Evolutionary conservation across 495 filamentous ascomycete species (phyloP), one percentile per base, ranked within the genome.

Genomic region (Filosporella fistucella): DNA sequence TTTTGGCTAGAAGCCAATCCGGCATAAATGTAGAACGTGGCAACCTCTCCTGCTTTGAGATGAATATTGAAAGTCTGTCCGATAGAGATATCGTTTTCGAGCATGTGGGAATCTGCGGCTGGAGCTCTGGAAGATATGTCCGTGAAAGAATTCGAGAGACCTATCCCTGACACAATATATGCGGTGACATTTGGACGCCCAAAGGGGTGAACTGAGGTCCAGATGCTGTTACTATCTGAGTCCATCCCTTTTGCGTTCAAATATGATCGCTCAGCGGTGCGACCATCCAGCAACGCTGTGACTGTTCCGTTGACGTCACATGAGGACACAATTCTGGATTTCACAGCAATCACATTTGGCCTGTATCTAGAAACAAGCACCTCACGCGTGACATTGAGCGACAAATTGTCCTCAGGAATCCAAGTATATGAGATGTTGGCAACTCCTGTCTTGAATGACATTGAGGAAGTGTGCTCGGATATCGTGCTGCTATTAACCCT

Each of bases 351-450:
- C 3, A 71, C 56, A 47, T 71, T 71, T 13, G 68, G 52, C 20
- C 65, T 54, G 24, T 40, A 36, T 18, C 60, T 44, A 50, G 65
- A 67, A n/a, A 76, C 69, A 16, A 81, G 57, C 34, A 69, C 61
- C 13, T 73, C 70, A 60, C 82, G 86, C 12, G 61, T 69, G 35
- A 88, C 66, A 14, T 75, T 60, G 48, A 77, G 81, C 0, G 72
- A 68, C 1, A 67, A 65, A 42, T 63, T 38, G 11, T 68, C 66
- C 5, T 54, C 49, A 2, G 85, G 86, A 2, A 68, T 76, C 86
- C 86, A 91, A 17, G 61, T 78, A 48, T 86, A 85, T 1, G 64
- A 65, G 77, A 86, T 89, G 2, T 68, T 74, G 42, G 81, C 63
- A 25, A 84, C 48, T 4, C 84, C 86, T 18, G 74, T 68, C 45